phyloP scores from a whole-genome alignment of 495 filamentous ascomycete species.

The Glarea lozoyensis region DNA sequence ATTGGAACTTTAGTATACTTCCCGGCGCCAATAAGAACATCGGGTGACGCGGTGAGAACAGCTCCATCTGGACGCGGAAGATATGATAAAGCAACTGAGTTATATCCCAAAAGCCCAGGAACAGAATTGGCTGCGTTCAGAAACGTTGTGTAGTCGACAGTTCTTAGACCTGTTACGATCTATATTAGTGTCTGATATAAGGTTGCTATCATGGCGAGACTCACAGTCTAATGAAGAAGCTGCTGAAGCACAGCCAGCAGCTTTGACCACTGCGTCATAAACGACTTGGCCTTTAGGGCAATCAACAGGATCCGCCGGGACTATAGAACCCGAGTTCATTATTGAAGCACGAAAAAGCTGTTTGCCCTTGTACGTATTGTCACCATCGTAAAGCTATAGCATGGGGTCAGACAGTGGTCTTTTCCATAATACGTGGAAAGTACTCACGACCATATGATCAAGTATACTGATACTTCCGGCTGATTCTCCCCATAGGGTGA shows the following conservation, averaged over 20 bases:
- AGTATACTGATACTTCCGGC: slow-evolving; percentile 52
- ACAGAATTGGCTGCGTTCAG: slow-evolving; percentile 59
- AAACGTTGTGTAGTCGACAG: slow-evolving; percentile 47
- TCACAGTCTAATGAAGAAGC: slow-evolving; percentile 53
- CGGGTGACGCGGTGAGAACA: slow-evolving; percentile 45
- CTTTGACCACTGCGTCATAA: slow-evolving; percentile 51
- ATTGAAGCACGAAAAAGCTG: slow-evolving; percentile 55
- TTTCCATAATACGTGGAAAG: no score
- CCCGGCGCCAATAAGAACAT: slow-evolving; percentile 35
- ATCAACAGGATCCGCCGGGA: slow-evolving; percentile 57
- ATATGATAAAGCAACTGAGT: slow-evolving; percentile 53
- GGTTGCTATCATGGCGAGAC: no score
- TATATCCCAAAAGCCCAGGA: slow-evolving; percentile 53
- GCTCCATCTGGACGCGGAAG: slow-evolving; percentile 57
- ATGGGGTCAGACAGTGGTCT: no score
- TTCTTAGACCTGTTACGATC: no score
- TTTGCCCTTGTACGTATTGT: slow-evolving; percentile 61
- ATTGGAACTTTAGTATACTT: slow-evolving; percentile 48
- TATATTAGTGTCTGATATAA: no score
- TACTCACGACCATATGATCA: slow-evolving; percentile 59
- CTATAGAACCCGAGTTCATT: slow-evolving; percentile 58
- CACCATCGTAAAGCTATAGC: slow-evolving; percentile 60
- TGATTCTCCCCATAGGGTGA: slow-evolving; percentile 37
- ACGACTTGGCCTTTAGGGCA: slow-evolving; percentile 51
- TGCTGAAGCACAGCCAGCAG: slow-evolving; percentile 48